These are phyloP conservation scores for Begonia masoniana DNA, from an alignment of 306 rosid species.

Conservation along the genomic window DNA sequence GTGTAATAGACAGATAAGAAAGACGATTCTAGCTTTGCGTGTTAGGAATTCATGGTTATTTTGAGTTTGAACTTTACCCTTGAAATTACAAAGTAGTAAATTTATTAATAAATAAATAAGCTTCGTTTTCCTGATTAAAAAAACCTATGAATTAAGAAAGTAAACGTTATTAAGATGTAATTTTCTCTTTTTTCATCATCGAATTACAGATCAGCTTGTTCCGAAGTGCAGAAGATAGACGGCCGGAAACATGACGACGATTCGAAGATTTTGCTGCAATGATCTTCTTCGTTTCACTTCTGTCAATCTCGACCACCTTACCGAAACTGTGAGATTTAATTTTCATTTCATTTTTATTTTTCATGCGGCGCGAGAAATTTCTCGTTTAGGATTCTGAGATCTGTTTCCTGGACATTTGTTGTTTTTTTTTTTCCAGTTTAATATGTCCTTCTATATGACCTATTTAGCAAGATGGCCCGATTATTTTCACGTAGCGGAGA, in stretches of 20 bases:
- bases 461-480: constrained; percentile 88
- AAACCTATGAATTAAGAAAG: no score
- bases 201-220: no score
- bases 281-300: constrained; percentile 77
- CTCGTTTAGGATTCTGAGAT: background rate
- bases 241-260: constrained; percentile 46
- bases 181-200: no score
- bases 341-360: background rate
- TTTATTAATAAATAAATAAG: no score
- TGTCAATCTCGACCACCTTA: constrained; percentile 79
- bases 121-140: no score
- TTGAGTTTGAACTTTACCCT: no score
- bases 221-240: no score
- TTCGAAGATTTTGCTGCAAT: constrained; percentile 78
- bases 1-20: no score
- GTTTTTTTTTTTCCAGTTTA: constrained; percentile 36
- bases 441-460: constrained; percentile 89
- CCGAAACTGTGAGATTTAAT: constrained; percentile 47
- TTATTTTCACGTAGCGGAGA: constrained; percentile 80
- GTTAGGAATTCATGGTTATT: no score
- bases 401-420: background rate
- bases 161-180: no score
- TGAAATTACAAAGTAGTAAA: no score
- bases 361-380: background rate
- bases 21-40: no score